Evolutionary conservation across 768 basidiomycete genomes (phyloP).

Genomic region (Clathrus columnatus): DNA sequence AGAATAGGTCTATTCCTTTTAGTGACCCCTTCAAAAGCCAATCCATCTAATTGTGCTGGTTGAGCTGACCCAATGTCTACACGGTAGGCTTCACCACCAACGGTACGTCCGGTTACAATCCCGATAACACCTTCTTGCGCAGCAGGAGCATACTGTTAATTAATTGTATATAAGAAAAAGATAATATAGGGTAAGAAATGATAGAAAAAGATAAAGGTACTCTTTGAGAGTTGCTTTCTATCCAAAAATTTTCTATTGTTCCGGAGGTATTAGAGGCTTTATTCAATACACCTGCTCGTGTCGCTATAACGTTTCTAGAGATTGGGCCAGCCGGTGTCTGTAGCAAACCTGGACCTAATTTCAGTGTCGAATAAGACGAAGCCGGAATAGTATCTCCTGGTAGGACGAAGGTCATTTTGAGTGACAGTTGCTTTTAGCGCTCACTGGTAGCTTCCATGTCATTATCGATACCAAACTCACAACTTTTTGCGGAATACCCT

Average conservation of each 20-base stretch:
- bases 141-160: slow-evolving; percentile 95
- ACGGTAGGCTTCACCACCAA: slow-evolving; percentile 77
- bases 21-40: slow-evolving; percentile 94
- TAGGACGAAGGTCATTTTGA: slow-evolving; percentile 52
- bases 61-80: slow-evolving; percentile 93
- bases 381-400: slow-evolving; percentile 76
- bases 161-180: slow-evolving; percentile 5
- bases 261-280: slow-evolving; percentile 58
- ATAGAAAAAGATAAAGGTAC: slow-evolving; percentile 42
- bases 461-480: slow-evolving; percentile 9
- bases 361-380: slow-evolving; percentile 62
- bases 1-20: slow-evolving; percentile 92
- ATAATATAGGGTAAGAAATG: not conserved
- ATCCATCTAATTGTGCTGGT: slow-evolving; percentile 71
- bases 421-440: slow-evolving; percentile 6
- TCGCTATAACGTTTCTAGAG: slow-evolving; percentile 37
- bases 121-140: slow-evolving; percentile 87
- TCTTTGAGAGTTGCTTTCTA: slow-evolving; percentile 77
- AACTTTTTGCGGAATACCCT: slow-evolving; percentile 48
- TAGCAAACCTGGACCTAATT: slow-evolving; percentile 78
- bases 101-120: slow-evolving; percentile 56
- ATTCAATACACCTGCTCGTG: slow-evolving; percentile 60
- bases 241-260: slow-evolving; percentile 58
- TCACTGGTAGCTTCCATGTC: not conserved
- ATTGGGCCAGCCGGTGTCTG: slow-evolving; percentile 13